phyloP scores from a whole-genome alignment of 2,329 filamentous ascomycete genomes.

The Zalaria obscura region DNA sequence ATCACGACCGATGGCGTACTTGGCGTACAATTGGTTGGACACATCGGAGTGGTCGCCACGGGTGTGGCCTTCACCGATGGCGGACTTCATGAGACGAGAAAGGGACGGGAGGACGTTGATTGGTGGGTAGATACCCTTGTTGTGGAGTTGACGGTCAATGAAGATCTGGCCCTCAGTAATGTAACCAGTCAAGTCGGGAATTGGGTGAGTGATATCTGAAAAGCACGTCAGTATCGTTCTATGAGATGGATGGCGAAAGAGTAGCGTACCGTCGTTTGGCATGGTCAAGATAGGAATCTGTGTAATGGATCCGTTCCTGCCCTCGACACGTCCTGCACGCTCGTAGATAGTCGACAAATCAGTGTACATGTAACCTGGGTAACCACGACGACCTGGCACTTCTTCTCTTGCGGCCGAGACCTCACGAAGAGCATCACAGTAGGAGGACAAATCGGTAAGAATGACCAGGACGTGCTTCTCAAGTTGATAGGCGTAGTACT shows the following conservation, averaged over 20 bases:
- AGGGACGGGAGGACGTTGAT: slow-evolving; percentile 98
- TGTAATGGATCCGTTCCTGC: slow-evolving; percentile 95
- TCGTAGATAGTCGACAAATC: slow-evolving; percentile 99
- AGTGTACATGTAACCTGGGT: slow-evolving; percentile 99
- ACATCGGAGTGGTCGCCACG: slow-evolving; percentile 96
- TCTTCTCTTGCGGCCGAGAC: slow-evolving; percentile 96
- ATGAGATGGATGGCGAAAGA: not conserved
- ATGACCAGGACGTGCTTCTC: slow-evolving; percentile 99
- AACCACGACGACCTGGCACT: slow-evolving; percentile 97
- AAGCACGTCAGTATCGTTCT: not conserved
- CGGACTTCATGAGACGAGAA: slow-evolving; percentile 99
- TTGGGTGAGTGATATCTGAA: slow-evolving; percentile 88
- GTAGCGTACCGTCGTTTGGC: slow-evolving; percentile 72
- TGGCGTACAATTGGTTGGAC: slow-evolving; percentile 98
- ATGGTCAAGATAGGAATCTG: slow-evolving; percentile 98
- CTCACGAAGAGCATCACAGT: slow-evolving; percentile 97
- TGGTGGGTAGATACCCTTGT: slow-evolving; percentile 95
- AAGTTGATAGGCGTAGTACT: slow-evolving; percentile 99
- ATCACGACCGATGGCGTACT: slow-evolving; percentile 98
- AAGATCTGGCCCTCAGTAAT: slow-evolving; percentile 99
- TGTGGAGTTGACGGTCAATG: slow-evolving; percentile 82
- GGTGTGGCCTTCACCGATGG: slow-evolving; percentile 94
- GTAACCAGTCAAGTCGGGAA: slow-evolving; percentile 96
- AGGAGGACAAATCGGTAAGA: slow-evolving; percentile 91
- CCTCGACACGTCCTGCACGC: slow-evolving; percentile 91